phyloP scores from a whole-genome alignment of 2,329 filamentous ascomycete species.

The Fusarium camptoceras region DNA sequence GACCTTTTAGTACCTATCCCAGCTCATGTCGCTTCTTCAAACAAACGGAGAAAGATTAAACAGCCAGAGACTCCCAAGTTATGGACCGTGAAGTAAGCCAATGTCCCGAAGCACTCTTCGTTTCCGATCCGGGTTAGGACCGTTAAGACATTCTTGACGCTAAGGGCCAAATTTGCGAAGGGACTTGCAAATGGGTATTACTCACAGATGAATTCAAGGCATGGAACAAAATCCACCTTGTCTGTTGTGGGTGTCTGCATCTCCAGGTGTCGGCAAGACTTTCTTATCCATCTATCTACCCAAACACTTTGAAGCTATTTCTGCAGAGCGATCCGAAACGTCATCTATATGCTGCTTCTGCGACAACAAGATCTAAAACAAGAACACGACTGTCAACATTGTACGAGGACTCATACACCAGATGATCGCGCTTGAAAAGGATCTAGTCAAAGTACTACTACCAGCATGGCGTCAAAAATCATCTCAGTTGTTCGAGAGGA shows the following conservation, averaged over 20 bases:
- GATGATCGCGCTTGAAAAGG: not conserved
- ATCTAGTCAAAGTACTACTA: accelerated
- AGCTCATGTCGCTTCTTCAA: accelerated
- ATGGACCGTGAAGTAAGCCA: accelerated
- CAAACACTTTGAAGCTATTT: accelerated
- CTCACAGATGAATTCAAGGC: accelerated
- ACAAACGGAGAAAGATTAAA: accelerated
- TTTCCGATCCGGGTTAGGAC: not conserved
- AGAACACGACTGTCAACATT: not conserved
- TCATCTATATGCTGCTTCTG: not conserved
- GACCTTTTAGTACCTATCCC: not conserved
- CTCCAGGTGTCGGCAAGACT: not conserved
- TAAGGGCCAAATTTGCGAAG: not conserved
- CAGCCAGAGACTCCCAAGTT: accelerated
- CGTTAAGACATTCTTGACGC: not conserved
- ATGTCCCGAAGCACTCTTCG: not conserved
- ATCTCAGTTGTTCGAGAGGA: accelerated
- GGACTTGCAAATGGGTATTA: not conserved
- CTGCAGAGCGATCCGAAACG: accelerated
- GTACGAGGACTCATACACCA: conserved; percentile 5
- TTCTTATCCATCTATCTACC: not conserved
- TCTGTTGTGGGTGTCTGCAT: not conserved
- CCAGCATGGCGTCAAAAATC: not conserved
- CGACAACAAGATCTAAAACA: accelerated
- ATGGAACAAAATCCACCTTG: accelerated